These are phyloP conservation scores for Capronia americana DNA, from an alignment of 2,329 filamentous ascomycete species.

Conservation along the genomic window DNA sequence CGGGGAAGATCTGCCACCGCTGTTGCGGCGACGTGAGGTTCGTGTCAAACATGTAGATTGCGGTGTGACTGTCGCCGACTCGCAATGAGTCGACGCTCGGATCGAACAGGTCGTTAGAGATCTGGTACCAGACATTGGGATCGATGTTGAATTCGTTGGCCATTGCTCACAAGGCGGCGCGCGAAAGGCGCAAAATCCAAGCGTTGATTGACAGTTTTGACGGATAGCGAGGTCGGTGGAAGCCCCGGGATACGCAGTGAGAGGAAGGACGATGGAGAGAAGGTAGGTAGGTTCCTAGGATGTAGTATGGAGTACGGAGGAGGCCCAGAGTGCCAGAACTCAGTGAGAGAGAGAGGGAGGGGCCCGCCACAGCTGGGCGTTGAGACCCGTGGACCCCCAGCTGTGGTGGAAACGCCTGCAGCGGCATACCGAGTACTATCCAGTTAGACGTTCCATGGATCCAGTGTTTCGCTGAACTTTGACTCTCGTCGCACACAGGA, in stretches of 20 bases:
- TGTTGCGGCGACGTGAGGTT: constrained; percentile 11
- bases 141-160: constrained; percentile 12
- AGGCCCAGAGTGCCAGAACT: too few relatives aligned
- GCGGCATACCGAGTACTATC: not conserved
- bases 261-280: not conserved
- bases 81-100: not conserved
- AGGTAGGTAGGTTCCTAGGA: not conserved
- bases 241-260: not conserved
- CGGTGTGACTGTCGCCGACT: constrained; percentile 2
- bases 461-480: not conserved
- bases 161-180: not conserved
- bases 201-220: not conserved
- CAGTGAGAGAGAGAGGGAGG: too few relatives aligned
- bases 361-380: not conserved
- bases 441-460: not conserved
- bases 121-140: constrained; percentile 13
- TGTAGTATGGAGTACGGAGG: not conserved
- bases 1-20: constrained; percentile 11
- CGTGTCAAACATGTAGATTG: constrained; percentile 6
- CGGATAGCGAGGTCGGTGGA: not conserved
- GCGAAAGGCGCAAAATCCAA: not conserved
- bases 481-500: not conserved
- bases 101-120: constrained; percentile 5
- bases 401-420: not conserved
- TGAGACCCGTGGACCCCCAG: not conserved